Base-by-base conservation (phyloP, 345 rosid genomes). In the Euphorbia pulcherrima region DNA sequence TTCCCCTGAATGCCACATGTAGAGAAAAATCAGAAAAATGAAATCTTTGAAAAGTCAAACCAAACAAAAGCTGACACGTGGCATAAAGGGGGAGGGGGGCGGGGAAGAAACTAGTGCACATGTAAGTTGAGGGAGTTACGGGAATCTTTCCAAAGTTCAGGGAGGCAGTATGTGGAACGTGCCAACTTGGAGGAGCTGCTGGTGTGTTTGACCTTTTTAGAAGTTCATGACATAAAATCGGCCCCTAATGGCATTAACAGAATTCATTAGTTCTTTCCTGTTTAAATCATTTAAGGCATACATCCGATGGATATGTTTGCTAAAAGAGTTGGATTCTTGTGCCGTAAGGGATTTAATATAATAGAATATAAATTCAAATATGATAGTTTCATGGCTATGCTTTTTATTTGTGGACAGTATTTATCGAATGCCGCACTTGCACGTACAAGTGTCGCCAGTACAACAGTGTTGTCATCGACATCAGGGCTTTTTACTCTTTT, bases 401-500 rank as follows among this genome's bases (percentile, higher is more conserved):
- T 41, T 44, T 66, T 65, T 62, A 41, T 47, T 30, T 39, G 27
- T 73, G 75, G 68, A 50, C 88, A 95, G 99, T 95, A 95, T 79
- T 79, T 92, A 24, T 92, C 99, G 62, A 95, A 95, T 86, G 99
- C 97, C 65, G 99, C 97, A 37, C 99, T 95, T 37, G 92, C 97
- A 3, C 95, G 83, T 11, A 95, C 99, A 30, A 95, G 99, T 75
- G 99, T 95, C 72, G 97, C 99, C 51, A 95, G 99, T 74, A 95
- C 97, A 52, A 94, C 99, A 29, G 99, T 95, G 47, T 72, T 95
- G 56, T 95, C 99, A 18, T 95, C 99, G 60, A 95, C 99, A 60
- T 88, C 99, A 27, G 99, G 99, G 51, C 92, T 95, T 55, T 95
- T 95, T 82, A 95, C 99, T 51, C 99, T 95, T 54, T 92, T 95